Base-by-base conservation (phyloP, 2,329 filamentous ascomycete species). In the Zymoseptoria ardabiliae region DNA sequence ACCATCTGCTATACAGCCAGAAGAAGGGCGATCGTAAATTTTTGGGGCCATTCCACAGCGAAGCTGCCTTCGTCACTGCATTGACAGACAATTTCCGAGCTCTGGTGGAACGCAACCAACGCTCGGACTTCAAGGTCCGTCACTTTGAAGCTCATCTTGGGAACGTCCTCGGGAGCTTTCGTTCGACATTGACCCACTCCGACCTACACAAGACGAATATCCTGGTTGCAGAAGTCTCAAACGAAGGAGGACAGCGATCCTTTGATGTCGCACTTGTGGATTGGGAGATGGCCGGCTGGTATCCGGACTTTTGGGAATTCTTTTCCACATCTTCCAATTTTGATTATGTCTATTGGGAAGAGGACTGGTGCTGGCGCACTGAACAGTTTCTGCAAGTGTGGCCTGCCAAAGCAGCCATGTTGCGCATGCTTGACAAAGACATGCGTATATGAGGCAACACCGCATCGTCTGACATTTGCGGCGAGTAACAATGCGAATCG, bases 241-340 rank as follows among this genome's bases (percentile, higher is more conserved):
- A 17, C 23, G 19, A 45, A 17, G 41, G 8, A 7, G 28, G 28
- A 11, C 4, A 11, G 20, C 20, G 54, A 6, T n/a, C 3, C 19
- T 59, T 56, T 11, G 28, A 53, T n/a, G 11, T 59, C 1, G 19
- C n/a, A 1, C 48, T 59, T 11, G 49, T 61, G n/a, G 56, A 61
- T 23, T 61, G 59, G 59, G 59, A 61, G 17, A 50, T 50, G 21
- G 56, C 56, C 3, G 59, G 35, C 9, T 61, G 59, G 59, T 52
- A 56, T 51, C 59, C 59, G 0, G 50, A 53, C 6, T 56, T 52
- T 48, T 59, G 59, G 59, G 59, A 61, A 17, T 61, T 41, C 50
- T 61, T 54, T 23, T 54, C 7, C 9, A 20, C n/a, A 4, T 58
- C 55, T 10, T 45, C 23, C 8, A 19, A 6, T 8, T 55, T 49